Conservation (phyloP, 805 yeast genomes). For the Scheffersomyces amazonensis region DNA sequence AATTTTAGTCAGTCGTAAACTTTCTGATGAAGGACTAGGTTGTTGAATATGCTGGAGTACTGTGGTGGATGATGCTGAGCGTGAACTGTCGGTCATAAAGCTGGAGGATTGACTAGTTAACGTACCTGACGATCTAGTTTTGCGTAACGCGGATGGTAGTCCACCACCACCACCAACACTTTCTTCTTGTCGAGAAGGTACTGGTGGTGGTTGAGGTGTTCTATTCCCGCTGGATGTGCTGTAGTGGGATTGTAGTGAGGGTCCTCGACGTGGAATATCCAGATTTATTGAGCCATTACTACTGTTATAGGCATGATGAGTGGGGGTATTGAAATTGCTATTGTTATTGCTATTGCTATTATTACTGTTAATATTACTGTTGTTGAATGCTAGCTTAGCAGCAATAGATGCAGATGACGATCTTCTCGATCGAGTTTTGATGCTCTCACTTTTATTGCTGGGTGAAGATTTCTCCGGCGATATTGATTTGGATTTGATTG, state of each 20-base stretch:
- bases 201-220: no score
- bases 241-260: background rate
- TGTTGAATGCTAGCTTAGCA: slow-evolving; percentile 23
- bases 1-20: slow-evolving; percentile 3
- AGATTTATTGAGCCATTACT: no score
- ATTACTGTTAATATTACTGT: slow-evolving; percentile 10
- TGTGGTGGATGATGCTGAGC: background rate
- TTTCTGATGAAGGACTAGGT: background rate
- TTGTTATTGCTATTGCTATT: background rate
- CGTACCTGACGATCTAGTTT: slow-evolving; percentile 16
- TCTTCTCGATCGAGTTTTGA: slow-evolving; percentile 4
- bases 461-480: background rate
- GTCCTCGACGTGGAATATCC: background rate
- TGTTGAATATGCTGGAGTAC: background rate
- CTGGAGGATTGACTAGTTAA: background rate
- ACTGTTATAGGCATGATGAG: no score
- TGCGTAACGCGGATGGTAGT: slow-evolving; percentile 11
- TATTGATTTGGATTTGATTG: background rate
- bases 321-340: no score
- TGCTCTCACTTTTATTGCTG: background rate
- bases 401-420: slow-evolving; percentile 25
- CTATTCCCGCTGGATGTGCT: no score
- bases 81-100: background rate
- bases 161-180: background rate
- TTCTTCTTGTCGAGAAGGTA: no score